Conservation (phyloP, 768 basidiomycete genomes). For the Russula abietina region DNA sequence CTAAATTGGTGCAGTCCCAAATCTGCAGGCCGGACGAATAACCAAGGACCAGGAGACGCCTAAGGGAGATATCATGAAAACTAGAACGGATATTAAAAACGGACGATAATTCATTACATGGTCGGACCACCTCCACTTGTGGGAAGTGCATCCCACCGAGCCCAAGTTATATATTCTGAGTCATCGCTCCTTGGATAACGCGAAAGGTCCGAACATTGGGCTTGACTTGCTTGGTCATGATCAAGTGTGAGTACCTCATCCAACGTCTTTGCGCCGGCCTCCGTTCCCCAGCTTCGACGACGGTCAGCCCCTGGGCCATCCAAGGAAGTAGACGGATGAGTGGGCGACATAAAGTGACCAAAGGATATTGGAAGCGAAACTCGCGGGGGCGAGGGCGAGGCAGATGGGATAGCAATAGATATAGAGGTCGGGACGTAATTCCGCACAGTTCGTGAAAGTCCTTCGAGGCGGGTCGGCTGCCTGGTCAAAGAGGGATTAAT, state of each 20-base stretch:
- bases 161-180: conserved; percentile 39
- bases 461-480: conserved; percentile 46
- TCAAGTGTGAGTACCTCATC: conserved; percentile 29
- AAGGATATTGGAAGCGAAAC: conserved; percentile 46
- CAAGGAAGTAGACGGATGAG: conserved; percentile 22
- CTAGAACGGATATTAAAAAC: not conserved
- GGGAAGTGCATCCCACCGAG: conserved; percentile 39
- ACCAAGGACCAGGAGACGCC: conserved; percentile 47
- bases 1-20: conserved; percentile 56
- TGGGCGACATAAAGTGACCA: conserved; percentile 38
- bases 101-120: conserved; percentile 19
- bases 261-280: conserved; percentile 18
- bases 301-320: not conserved
- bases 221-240: conserved; percentile 14
- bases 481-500: conserved; percentile 28
- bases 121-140: conserved; percentile 14
- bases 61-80: conserved; percentile 21
- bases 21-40: conserved; percentile 50
- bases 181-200: conserved; percentile 30
- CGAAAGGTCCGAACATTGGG: conserved; percentile 19
- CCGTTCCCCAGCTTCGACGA: conserved; percentile 20
- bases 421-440: conserved; percentile 50
- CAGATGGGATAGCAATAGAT: conserved; percentile 45
- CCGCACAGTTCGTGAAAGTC: conserved; percentile 47
- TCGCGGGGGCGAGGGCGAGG: conserved; percentile 43